Evolutionary conservation across 1,139 yeast genomes (phyloP), one percentile per base, ranked within the genome.

Genomic region (Debaryomyces subglobosus): DNA sequence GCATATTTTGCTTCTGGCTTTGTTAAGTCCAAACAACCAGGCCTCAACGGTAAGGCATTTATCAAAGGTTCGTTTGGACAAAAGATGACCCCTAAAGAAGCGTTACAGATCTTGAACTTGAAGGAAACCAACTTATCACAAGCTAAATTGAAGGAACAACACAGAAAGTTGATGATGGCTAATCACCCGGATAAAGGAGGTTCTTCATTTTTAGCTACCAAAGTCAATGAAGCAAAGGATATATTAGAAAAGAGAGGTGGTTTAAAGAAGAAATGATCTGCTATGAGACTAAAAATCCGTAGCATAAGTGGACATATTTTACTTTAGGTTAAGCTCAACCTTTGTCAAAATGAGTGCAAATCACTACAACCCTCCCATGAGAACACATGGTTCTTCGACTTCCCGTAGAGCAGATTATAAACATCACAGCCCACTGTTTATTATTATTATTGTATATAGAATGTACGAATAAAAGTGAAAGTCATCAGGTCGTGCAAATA

Each of bases 181-280:
- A 94, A 94, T 71, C 99, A 94, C 65, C 99, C 99, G 10, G 99
- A 94, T 72, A 89, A 95, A 65, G 99, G 99, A 45, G 99, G 99
- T 8, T 88, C 96, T 16, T 94, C 98, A 35, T 92, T 83, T 62
- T 69, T 94, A 64, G 99, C 99, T 52, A 92, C 98, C 43, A 94
- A 94, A 76, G 91, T 94, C 58, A 94, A 94, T 67, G 98, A 94
- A 72, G 98, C 99, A 47, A 94, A 94, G 69, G 97, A 91, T 62
- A 86, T 91, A 65, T 77, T 94, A 64, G 96, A 89, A 58, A 91
- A 90, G 72, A 83, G 92, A 65, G 90, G 90, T 36, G 82, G 83
- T 12, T 60, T 81, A 72, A 78, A 76, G 62, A 67, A 71, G 56
- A 72, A 72, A 62, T 72, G 58, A 50, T 35, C 20, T 18, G 5